phyloP scores from a whole-genome alignment of 1,284 basidiomycete genomes.

The Fistulina hepatica region DNA sequence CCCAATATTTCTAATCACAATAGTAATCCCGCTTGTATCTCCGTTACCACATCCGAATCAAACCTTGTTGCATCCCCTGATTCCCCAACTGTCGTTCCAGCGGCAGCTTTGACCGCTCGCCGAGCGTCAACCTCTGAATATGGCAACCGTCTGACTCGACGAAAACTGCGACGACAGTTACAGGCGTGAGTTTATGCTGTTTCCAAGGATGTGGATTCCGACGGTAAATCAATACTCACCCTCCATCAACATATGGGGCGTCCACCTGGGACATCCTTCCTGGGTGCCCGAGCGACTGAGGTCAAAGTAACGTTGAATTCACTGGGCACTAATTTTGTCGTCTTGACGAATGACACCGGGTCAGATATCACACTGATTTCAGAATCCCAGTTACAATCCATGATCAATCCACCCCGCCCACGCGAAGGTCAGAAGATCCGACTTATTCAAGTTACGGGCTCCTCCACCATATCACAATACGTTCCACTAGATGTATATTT shows the following conservation, averaged over 20 bases:
- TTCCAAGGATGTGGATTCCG: neutral
- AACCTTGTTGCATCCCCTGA: too few species aligned
- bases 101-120: neutral
- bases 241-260: constrained; percentile 16
- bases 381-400: neutral
- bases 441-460: constrained; percentile 22
- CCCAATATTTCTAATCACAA: neutral
- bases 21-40: neutral
- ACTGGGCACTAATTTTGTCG: constrained; percentile 1
- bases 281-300: constrained; percentile 18
- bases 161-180: constrained; percentile 4
- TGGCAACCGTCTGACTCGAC: neutral
- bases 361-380: constrained; percentile 23
- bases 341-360: constrained; percentile 17
- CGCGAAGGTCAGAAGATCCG: constrained; percentile 18
- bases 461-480: constrained; percentile 18
- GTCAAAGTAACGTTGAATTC: constrained; percentile 11
- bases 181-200: neutral
- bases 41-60: constrained; percentile 4
- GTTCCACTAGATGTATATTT: constrained; percentile 19
- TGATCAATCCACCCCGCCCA: constrained; percentile 10
- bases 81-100: neutral
- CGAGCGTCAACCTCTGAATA: neutral
- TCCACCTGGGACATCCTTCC: constrained; percentile 23
- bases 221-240: constrained; percentile 12